Conservation (phyloP, 1,139 yeast genomes). For the Taphrina confusa region DNA sequence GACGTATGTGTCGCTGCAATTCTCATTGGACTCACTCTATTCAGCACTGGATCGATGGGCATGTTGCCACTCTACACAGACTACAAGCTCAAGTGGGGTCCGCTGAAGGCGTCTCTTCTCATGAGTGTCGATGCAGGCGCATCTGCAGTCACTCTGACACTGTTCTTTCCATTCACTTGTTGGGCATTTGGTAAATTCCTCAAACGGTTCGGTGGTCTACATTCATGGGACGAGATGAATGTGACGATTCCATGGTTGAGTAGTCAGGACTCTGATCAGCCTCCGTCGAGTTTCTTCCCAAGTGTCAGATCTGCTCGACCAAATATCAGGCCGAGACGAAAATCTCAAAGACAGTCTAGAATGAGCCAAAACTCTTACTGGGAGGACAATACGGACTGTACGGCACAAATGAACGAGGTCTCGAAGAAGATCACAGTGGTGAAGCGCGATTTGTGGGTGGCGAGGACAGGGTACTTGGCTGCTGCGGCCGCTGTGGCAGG, state of each 20-base stretch:
- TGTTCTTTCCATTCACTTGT: constrained; percentile 34
- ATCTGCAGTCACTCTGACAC: constrained; percentile 32
- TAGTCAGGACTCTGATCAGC: constrained; percentile 12
- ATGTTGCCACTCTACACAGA: constrained; percentile 35
- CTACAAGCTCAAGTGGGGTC: constrained; percentile 31
- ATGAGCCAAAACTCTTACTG: neutral
- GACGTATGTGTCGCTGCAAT: constrained; percentile 33
- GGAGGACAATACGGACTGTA: neutral
- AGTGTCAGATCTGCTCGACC: constrained; percentile 5
- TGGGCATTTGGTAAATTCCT: constrained; percentile 30
- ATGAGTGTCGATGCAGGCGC: constrained; percentile 35
- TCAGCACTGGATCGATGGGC: constrained; percentile 35
- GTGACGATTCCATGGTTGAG: constrained; percentile 26
- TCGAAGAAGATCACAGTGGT: constrained; percentile 34
- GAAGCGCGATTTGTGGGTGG: constrained; percentile 36
- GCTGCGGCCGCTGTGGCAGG: constrained; percentile 31
- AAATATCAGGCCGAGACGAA: neutral
- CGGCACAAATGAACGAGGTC: constrained; percentile 5
- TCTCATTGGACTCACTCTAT: constrained; percentile 29
- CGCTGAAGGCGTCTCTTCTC: constrained; percentile 32
- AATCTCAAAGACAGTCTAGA: neutral
- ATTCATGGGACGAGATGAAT: constrained; percentile 16
- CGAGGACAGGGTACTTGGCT: constrained; percentile 32
- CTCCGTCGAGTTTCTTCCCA: constrained; percentile 14
- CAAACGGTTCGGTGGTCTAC: constrained; percentile 33